These are phyloP conservation scores for Tubosaeta sp. DNA, from an alignment of 768 basidiomycete genomes.

Conservation along the genomic window DNA sequence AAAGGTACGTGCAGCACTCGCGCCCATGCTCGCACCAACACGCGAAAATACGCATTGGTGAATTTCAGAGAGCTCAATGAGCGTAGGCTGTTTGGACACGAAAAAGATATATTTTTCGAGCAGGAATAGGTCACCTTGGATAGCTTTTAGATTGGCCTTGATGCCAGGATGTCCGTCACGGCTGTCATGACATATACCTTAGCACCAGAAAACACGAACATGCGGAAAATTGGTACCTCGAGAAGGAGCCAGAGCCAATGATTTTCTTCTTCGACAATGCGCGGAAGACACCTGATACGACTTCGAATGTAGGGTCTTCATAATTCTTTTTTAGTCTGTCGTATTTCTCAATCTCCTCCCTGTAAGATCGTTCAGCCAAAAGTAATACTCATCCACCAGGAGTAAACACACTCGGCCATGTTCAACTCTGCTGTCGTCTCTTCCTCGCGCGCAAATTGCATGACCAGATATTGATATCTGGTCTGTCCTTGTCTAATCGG, in stretches of 20 bases:
- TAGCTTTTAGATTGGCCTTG: conserved; percentile 96
- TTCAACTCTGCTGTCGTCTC: conserved; percentile 95
- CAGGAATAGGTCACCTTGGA: conserved; percentile 95
- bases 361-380: conserved; percentile 23
- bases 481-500: conserved; percentile 99
- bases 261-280: conserved; percentile 90
- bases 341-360: conserved; percentile 73
- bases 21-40: conserved; percentile 79
- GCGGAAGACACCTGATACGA: conserved; percentile 91
- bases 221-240: conserved; percentile 50
- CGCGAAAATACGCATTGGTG: conserved; percentile 91
- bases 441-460: conserved; percentile 97
- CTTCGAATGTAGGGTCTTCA: conserved; percentile 92
- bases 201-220: background rate
- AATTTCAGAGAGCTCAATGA: conserved; percentile 87
- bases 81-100: conserved; percentile 91
- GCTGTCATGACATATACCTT: conserved; percentile 35
- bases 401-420: conserved; percentile 71
- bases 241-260: conserved; percentile 79
- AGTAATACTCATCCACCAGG: background rate
- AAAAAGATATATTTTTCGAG: conserved; percentile 98
- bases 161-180: conserved; percentile 91
- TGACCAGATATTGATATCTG: conserved; percentile 94
- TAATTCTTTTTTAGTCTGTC: conserved; percentile 90
- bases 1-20: conserved; percentile 85